Conservation (phyloP, 139 green algal species). For the Chlamydomonas sphaeroides region DNA sequence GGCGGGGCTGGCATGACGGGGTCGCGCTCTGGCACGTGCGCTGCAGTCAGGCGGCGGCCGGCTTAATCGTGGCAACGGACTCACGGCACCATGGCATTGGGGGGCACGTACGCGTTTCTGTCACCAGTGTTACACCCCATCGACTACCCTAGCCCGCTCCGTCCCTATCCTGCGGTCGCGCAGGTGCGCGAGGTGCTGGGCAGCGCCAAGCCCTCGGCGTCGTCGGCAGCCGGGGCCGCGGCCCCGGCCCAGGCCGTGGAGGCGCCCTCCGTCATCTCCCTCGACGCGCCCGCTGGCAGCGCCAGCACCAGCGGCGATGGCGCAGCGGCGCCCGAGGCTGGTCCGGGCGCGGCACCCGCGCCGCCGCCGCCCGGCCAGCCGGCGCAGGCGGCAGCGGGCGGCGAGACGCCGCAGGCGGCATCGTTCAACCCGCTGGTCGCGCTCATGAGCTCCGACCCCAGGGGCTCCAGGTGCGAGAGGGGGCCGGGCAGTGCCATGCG, state of each 20-base stretch:
- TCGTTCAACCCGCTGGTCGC: constrained; percentile 26
- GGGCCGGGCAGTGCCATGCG: too few species aligned
- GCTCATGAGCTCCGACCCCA: constrained; percentile 28
- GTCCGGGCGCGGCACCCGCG: too few species aligned
- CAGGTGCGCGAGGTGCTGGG: neutral
- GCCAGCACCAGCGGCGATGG: neutral
- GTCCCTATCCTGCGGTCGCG: too few species aligned
- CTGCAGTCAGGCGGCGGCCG: too few species aligned
- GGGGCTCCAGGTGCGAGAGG: neutral
- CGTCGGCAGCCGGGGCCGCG: neutral
- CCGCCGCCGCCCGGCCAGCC: constrained; percentile 3
- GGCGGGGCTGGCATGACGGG: too few species aligned
- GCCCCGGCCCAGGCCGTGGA: neutral
- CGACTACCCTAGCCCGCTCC: too few species aligned
- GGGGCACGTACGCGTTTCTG: too few species aligned
- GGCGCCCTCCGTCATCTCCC: neutral
- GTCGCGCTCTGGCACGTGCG: too few species aligned
- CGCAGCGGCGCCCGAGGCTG: too few species aligned
- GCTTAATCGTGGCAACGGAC: too few species aligned
- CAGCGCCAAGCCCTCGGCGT: neutral
- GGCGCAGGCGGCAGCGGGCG: neutral
- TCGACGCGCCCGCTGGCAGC: neutral
- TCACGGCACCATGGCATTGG: too few species aligned
- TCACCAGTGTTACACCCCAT: too few species aligned
- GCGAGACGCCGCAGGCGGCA: neutral